These are phyloP conservation scores for Thyridium curvatum DNA, from an alignment of 2,329 filamentous ascomycete genomes.

Conservation along the genomic window DNA sequence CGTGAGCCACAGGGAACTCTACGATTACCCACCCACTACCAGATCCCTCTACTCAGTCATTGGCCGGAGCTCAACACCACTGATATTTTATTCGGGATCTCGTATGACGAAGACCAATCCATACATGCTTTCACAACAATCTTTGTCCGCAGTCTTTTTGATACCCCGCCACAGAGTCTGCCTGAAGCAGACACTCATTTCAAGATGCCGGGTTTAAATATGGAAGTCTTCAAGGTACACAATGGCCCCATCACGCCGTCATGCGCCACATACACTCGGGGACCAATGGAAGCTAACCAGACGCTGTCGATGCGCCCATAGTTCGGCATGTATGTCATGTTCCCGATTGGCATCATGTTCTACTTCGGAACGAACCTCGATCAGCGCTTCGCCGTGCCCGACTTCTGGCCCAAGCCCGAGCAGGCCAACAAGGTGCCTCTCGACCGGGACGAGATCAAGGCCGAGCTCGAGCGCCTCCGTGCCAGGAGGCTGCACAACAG, in stretches of 20 bases:
- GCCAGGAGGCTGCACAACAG: conserved; percentile 65
- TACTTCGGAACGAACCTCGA: conserved; percentile 99
- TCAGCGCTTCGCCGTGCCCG: conserved; percentile 77
- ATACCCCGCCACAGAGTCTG: too few species aligned
- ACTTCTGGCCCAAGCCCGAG: conserved; percentile 86
- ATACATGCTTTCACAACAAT: background rate
- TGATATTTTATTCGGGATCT: background rate
- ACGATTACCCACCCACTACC: background rate
- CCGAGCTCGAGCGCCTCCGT: conserved; percentile 70
- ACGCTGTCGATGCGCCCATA: conserved; percentile 26
- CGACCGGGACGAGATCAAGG: conserved; percentile 75
- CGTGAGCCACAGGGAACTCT: too few species aligned
- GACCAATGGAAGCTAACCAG: background rate
- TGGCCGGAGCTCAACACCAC: background rate
- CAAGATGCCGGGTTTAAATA: conserved; percentile 74
- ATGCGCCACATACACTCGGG: conserved; percentile 1
- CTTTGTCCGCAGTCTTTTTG: too few species aligned
- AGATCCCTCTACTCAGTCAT: background rate
- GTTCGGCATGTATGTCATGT: conserved; percentile 99
- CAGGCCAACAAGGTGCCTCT: conserved; percentile 71
- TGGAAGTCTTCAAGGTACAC: conserved; percentile 88
- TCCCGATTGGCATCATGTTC: conserved; percentile 98
- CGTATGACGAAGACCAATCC: background rate
- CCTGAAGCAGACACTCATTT: background rate
- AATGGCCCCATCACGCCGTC: background rate